Conservation (phyloP, 192 early-diverging fungal species). For the Entomortierella beljakovae region DNA sequence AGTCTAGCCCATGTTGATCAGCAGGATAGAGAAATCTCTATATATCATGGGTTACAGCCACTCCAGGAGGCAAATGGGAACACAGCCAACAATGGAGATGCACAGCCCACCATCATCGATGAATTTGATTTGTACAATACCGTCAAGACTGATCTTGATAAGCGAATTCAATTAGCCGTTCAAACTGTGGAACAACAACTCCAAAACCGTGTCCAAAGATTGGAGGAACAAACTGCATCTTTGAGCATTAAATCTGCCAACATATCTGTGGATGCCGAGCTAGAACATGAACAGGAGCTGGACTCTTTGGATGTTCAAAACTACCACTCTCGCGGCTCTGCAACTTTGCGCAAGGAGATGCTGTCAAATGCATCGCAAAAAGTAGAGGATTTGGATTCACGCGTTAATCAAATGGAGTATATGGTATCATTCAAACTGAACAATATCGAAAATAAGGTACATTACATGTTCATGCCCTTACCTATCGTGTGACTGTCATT, state of each 20-base stretch:
- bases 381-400: constrained; percentile 23
- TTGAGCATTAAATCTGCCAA: background rate
- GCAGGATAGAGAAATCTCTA: background rate
- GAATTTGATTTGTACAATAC: background rate
- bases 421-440: constrained; percentile 28
- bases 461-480: background rate
- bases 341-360: constrained; percentile 17
- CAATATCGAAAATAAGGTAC: constrained; percentile 44
- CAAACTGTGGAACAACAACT: constrained; percentile 13
- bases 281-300: background rate
- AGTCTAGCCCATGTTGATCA: background rate
- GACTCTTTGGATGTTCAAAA: background rate
- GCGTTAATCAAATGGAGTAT: constrained; percentile 31
- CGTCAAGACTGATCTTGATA: constrained; percentile 10
- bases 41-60: background rate
- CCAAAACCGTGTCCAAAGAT: constrained; percentile 6
- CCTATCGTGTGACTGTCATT: background rate
- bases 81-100: background rate
- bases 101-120: background rate
- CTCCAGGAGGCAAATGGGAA: constrained; percentile 21
- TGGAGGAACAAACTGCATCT: constrained; percentile 8
- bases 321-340: constrained; percentile 5
- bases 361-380: constrained; percentile 24
- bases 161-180: constrained; percentile 13
- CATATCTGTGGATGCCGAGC: background rate